Evolutionary conservation across 2,329 filamentous ascomycete species (phyloP), one percentile per base, ranked within the genome.

Genomic region (Monosporascus sp.): DNA sequence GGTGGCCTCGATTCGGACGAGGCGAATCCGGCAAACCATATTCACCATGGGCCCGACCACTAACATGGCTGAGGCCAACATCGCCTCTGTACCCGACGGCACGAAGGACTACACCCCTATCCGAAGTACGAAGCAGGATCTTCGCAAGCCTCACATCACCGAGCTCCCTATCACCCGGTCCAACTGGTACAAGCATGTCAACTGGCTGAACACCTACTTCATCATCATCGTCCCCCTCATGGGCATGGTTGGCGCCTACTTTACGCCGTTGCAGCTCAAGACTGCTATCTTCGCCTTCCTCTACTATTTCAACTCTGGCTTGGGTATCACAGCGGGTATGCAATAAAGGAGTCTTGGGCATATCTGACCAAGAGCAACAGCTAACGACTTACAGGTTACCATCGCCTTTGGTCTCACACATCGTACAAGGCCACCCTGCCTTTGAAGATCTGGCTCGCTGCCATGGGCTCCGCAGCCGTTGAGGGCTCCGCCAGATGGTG

Each of bases 141-240:
- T 87, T 66, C 91, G 96, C 73, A 96, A 95, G 76, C 81, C 87
- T 66, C 91, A 96, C 73, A 94, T 96, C 73, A 85, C 89, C 60
- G 91, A 95, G 60, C 82, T 83, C 58, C 87, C 88, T 54, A 86
- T 95, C 63, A 96, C 89, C 55, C 80, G 78, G 72, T 76, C 79
- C 65, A 96, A 96, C 78, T 94, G 89, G 89, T 86, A 91, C 75
- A 87, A 92, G 76, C 91, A 96, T 69, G 81, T 96, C 78, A 91
- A 96, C 80, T 96, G 91, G 91, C 80, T 96, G 61, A 96, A 96
- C 72, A 86, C 89, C 58, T 81, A 79, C 58, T 81, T 96, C 70
- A 93, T 96, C 69, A 72, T 95, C 60, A 78, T 87, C 61, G 80
- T 96, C 46, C 91, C 92, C 43, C 57, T 92, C 48, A 77, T 82